Evolutionary conservation across 176 grass and related monocot species (phyloP).

Genomic region (Oryza longistaminata): DNA sequence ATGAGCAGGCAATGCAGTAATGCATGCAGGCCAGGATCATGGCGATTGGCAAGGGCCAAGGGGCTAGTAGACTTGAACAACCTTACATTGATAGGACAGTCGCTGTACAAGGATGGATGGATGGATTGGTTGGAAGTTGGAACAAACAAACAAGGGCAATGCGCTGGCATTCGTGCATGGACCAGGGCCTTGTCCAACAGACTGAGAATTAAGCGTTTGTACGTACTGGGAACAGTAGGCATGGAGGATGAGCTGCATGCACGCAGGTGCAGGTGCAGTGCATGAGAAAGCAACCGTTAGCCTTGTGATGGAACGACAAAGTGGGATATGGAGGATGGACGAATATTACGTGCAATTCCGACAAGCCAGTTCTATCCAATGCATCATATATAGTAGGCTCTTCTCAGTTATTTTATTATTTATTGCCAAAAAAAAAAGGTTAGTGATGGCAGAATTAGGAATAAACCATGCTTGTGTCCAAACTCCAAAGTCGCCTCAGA

Average conservation of each 20-base stretch:
- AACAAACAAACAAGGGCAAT: conserved; percentile 9
- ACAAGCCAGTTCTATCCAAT: background rate
- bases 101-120: conserved; percentile 30
- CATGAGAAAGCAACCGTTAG: conserved; percentile 3
- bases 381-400: background rate
- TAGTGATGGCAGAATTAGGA: background rate
- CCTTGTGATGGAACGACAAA: conserved; percentile 18
- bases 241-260: background rate
- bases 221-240: background rate
- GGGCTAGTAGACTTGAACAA: conserved; percentile 26
- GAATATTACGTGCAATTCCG: conserved; percentile 25
- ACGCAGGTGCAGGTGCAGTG: conserved; percentile 11
- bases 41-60: background rate
- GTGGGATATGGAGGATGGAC: background rate
- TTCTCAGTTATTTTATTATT: background rate
- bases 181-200: background rate
- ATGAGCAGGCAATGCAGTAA: conserved; percentile 45
- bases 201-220: background rate
- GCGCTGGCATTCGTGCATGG: conserved; percentile 56
- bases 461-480: background rate
- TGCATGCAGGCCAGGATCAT: background rate
- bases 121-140: conserved; percentile 26
- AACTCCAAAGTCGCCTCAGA: background rate
- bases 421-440: background rate
- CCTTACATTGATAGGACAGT: conserved; percentile 34